Conservation (phyloP, 257 asterid species). For the Lycium ferocissimum region DNA sequence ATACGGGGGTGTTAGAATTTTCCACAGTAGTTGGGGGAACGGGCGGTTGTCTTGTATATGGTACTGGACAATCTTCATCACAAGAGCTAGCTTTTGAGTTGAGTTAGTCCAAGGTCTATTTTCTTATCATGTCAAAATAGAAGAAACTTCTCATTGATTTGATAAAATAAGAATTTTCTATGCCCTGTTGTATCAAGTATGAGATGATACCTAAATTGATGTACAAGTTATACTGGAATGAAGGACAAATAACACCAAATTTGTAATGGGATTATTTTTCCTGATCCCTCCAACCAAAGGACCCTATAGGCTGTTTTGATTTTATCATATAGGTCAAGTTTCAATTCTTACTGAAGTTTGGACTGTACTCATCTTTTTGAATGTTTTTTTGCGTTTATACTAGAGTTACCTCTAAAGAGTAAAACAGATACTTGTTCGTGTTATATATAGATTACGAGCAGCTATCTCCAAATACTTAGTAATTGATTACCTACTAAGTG, state of each 20-base stretch:
- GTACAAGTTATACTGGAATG: background rate
- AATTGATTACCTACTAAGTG: conserved; percentile 15
- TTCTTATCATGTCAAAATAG: background rate
- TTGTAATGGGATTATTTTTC: background rate
- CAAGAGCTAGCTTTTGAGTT: background rate
- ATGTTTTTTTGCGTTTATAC: background rate
- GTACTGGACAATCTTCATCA: background rate
- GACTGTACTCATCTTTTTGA: background rate
- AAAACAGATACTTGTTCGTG: background rate
- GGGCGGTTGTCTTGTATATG: background rate
- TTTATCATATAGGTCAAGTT: background rate
- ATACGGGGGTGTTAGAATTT: background rate
- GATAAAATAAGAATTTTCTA: background rate
- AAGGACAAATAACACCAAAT: background rate
- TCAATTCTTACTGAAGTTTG: background rate
- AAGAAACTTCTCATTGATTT: background rate
- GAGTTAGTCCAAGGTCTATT: background rate
- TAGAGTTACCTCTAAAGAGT: background rate
- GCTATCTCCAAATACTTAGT: background rate
- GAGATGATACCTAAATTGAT: background rate
- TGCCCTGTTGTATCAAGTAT: background rate
- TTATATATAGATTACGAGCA: background rate
- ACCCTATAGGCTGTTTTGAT: background rate
- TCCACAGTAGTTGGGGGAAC: background rate
- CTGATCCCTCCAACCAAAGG: conserved; percentile 14